phyloP scores from a whole-genome alignment of 2,329 filamentous ascomycete genomes.

The Aureobasidium sp. region DNA sequence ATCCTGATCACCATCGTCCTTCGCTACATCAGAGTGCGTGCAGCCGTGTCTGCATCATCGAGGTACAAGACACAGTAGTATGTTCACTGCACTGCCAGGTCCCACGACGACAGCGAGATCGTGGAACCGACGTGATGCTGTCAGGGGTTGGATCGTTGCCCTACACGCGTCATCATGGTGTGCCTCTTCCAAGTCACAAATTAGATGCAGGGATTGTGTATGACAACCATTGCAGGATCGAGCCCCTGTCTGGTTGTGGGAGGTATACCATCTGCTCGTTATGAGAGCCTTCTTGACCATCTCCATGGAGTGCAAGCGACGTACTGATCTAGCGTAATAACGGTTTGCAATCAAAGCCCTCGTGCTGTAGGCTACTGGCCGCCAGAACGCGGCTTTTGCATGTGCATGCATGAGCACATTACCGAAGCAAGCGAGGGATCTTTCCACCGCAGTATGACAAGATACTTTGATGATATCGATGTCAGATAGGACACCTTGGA shows the following conservation, averaged over 20 bases:
- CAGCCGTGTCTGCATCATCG: not conserved
- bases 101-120: not conserved
- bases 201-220: not conserved
- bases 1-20: not conserved
- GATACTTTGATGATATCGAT: not conserved
- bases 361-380: not conserved
- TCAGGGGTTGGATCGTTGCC: too few species aligned
- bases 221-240: not conserved
- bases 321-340: not conserved
- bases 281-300: not conserved
- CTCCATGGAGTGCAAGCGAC: not conserved
- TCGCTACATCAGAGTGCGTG: not conserved
- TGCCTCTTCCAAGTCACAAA: not conserved
- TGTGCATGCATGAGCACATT: not conserved
- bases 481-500: not conserved
- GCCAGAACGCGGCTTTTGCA: not conserved
- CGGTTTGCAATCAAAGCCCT: not conserved
- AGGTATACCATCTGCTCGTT: not conserved
- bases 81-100: not conserved
- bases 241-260: not conserved
- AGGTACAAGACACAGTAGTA: not conserved
- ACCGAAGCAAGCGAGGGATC: not conserved
- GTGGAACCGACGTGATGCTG: not conserved
- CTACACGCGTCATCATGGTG: constrained; percentile 2
- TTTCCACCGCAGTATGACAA: not conserved